These are phyloP conservation scores for Phytophthora podocarpi DNA, from an alignment of 352 stramenopile genomes.

Conservation along the genomic window DNA sequence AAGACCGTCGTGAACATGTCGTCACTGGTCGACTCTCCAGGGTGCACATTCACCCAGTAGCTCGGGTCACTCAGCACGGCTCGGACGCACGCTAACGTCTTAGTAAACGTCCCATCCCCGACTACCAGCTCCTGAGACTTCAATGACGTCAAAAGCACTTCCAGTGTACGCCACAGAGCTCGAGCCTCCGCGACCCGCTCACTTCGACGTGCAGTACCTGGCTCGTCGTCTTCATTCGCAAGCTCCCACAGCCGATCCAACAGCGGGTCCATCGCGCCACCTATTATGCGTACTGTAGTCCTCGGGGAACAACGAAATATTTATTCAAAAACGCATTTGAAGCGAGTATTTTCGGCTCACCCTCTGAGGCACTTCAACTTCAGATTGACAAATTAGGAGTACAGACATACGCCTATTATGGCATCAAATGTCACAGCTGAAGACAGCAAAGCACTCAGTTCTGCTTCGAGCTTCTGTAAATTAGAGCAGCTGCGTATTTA, in stretches of 20 bases:
- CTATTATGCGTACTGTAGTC: too few species aligned
- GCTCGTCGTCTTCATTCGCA: slow-evolving; percentile 30
- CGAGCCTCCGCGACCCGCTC: slow-evolving; percentile 44
- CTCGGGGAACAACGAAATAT: too few species aligned
- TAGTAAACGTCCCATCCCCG: slow-evolving; percentile 45
- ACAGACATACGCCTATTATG: too few species aligned
- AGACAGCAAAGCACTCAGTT: too few species aligned
- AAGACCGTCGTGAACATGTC: slow-evolving; percentile 38
- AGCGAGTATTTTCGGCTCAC: too few species aligned
- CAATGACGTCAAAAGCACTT: slow-evolving; percentile 47
- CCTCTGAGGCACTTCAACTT: slow-evolving; percentile 18
- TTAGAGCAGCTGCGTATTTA: slow-evolving; percentile 2
- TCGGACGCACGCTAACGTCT: slow-evolving; percentile 44
- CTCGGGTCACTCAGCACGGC: slow-evolving; percentile 36
- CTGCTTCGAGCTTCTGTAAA: not conserved
- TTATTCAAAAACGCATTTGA: too few species aligned
- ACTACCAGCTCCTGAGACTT: slow-evolving; percentile 39
- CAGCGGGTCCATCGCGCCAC: slow-evolving; percentile 52
- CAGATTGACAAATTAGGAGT: too few species aligned
- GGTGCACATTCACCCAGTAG: slow-evolving; percentile 25
- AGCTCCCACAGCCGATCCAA: slow-evolving; percentile 49
- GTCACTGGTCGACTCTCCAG: not conserved
- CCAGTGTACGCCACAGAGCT: slow-evolving; percentile 61
- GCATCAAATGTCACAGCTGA: too few species aligned
- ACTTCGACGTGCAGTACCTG: slow-evolving; percentile 1